phyloP scores from a whole-genome alignment of 768 basidiomycete genomes.

The Tephrocybe sp. region DNA sequence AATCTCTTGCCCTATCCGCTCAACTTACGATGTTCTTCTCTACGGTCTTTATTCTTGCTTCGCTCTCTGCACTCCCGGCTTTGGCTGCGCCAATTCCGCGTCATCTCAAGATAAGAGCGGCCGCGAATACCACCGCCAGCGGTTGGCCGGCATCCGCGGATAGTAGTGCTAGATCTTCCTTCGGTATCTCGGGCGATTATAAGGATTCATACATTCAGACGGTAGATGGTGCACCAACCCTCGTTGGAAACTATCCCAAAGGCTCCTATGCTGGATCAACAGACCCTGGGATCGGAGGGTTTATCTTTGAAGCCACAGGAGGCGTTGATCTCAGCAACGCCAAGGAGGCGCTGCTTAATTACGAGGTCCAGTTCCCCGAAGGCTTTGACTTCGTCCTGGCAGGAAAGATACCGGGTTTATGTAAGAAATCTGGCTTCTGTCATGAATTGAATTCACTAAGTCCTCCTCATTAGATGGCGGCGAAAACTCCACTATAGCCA shows the following conservation, averaged over 20 bases:
- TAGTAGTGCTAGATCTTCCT: background rate
- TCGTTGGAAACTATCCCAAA: slow-evolving; percentile 11
- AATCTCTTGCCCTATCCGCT: background rate
- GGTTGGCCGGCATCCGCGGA: slow-evolving; percentile 8
- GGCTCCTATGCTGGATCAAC: slow-evolving; percentile 15
- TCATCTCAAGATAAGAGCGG: background rate
- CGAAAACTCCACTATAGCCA: slow-evolving; percentile 39
- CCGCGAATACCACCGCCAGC: too few species aligned
- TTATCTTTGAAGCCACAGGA: slow-evolving; percentile 60
- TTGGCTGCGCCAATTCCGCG: slow-evolving; percentile 14
- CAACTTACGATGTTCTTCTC: slow-evolving; percentile 9
- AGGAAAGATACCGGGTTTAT: slow-evolving; percentile 72
- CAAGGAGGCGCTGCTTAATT: slow-evolving; percentile 61
- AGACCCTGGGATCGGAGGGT: slow-evolving; percentile 7
- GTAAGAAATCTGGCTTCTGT: slow-evolving; percentile 33
- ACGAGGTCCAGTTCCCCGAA: slow-evolving; percentile 57
- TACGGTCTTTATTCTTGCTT: slow-evolving; percentile 7
- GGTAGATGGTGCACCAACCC: background rate
- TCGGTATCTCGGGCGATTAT: slow-evolving; percentile 10
- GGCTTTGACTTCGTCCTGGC: slow-evolving; percentile 63
- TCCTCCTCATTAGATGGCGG: slow-evolving; percentile 48
- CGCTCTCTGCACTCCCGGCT: slow-evolving; percentile 1
- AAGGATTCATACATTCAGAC: background rate
- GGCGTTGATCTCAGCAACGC: slow-evolving; percentile 52
- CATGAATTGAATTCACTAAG: background rate